These are phyloP conservation scores for Gamarada debralockiae DNA, from an alignment of 495 filamentous ascomycete species.

Conservation along the genomic window DNA sequence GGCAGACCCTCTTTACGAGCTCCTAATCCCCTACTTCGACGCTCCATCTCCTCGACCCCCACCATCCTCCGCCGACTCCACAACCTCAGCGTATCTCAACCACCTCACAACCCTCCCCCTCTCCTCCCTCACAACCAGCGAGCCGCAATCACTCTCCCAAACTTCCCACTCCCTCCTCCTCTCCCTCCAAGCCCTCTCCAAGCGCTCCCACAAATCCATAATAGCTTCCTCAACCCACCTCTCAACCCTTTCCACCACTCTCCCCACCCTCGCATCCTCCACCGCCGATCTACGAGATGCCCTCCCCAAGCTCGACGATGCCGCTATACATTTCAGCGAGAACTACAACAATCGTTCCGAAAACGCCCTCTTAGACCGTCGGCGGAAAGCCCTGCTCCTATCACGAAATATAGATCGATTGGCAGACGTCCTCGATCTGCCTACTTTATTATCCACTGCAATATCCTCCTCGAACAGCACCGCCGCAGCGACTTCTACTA, in stretches of 20 bases:
- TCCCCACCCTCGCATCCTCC: slow-evolving; percentile 64
- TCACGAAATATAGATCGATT: slow-evolving; percentile 84
- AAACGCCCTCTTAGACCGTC: slow-evolving; percentile 68
- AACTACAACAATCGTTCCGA: slow-evolving; percentile 74
- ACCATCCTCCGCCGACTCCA: slow-evolving; percentile 39
- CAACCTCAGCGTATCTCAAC: slow-evolving; percentile 66
- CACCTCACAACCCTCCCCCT: slow-evolving; percentile 77
- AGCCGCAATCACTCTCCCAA: slow-evolving; percentile 77
- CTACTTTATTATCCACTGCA: slow-evolving; percentile 74
- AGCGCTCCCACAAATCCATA: slow-evolving; percentile 86
- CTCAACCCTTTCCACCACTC: slow-evolving; percentile 58
- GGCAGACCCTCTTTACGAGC: slow-evolving; percentile 70
- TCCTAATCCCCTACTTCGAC: slow-evolving; percentile 62
- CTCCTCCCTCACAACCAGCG: slow-evolving; percentile 63
- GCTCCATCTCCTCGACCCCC: slow-evolving; percentile 27
- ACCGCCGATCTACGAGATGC: slow-evolving; percentile 61
- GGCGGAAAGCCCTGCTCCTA: slow-evolving; percentile 81
- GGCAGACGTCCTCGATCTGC: slow-evolving; percentile 88
- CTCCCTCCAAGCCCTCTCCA: slow-evolving; percentile 83
- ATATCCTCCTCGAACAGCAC: slow-evolving; percentile 54
- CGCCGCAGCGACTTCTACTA: slow-evolving; percentile 42
- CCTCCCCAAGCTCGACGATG: slow-evolving; percentile 76
- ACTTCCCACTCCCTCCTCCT: slow-evolving; percentile 77
- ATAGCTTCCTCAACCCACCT: slow-evolving; percentile 78
- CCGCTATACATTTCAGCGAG: slow-evolving; percentile 73